Evolutionary conservation across 2,329 filamentous ascomycete genomes (phyloP), one percentile per base, ranked within the genome.

Genomic region (Fusarium sp.): DNA sequence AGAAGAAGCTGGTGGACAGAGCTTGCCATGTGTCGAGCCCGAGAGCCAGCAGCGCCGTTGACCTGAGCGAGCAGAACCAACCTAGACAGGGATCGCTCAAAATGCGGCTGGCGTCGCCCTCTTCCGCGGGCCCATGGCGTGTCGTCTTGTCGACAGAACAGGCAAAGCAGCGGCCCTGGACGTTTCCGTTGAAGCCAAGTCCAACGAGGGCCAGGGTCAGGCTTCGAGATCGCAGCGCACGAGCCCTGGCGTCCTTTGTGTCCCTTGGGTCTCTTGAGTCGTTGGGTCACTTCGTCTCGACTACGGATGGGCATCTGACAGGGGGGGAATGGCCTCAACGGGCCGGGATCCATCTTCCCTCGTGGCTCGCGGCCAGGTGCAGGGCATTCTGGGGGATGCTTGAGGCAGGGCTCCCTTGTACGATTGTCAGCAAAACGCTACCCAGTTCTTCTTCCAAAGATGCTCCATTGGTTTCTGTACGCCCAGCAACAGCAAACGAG

Each of bases 151-250:
- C 57, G 23, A 57, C 38, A 42, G 42, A 60, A 49, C 60, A 46
- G 56, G 67, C 56, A 51, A 70, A 64, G 58, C 51, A 69, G 53
- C 62, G 38, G 62, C 61, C 69, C 62, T 74, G 58, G 60, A 57
- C 61, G 62, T 61, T 69, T 73, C 69, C 68, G 57, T 74, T 59
- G 46, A 58, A 71, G 59, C 65, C 49, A 68, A 65, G 58, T 51
- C 58, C 27, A 54, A 29, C 50, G 18, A 27, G 36, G 33, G 58
- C 36, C 29, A 58, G 71, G 71, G 53, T 67, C 51, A 34, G 53
- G 63, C 59, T 59, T 69, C 58, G 34, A 69, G 54, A 69, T 67
- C 64, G 65, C 27, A 46, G 55, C 61, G 69, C 70, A 67, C 63
- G 68, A 72, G 67, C 68, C 68, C 68, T 57, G 29, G 25, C 42